These are phyloP conservation scores for Trichoderma orchidacearum DNA, from an alignment of 495 filamentous ascomycete species.

Conservation along the genomic window DNA sequence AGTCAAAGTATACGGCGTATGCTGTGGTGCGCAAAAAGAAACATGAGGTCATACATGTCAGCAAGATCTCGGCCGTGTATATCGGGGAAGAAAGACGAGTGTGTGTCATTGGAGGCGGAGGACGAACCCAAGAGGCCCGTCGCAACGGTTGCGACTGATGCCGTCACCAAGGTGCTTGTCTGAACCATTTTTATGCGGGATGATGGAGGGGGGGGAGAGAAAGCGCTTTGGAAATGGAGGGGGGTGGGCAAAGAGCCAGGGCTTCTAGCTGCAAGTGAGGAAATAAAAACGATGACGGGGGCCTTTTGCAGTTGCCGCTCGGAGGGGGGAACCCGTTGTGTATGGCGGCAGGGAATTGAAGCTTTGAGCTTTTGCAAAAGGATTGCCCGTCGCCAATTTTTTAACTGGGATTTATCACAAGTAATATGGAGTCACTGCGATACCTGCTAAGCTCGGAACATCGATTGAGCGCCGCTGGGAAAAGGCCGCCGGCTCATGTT, in stretches of 20 bases:
- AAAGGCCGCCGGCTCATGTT: neutral
- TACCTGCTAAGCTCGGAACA: constrained; percentile 1
- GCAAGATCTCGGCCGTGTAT: neutral
- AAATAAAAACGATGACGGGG: neutral
- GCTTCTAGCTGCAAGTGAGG: constrained; percentile 3
- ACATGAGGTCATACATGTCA: no score
- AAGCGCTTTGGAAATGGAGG: no score
- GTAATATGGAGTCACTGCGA: neutral
- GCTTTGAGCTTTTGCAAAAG: neutral
- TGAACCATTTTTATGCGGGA: constrained; percentile 39
- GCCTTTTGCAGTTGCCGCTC: neutral
- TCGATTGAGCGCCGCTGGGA: neutral
- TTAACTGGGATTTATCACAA: neutral
- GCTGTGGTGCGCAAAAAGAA: constrained; percentile 17
- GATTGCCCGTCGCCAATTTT: neutral
- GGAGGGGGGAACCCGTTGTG: neutral
- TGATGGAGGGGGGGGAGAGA: no score
- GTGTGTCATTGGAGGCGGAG: constrained; percentile 7
- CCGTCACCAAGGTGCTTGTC: constrained; percentile 59
- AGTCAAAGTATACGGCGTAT: constrained; percentile 89
- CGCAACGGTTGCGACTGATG: constrained; percentile 56
- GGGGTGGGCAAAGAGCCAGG: constrained; percentile 21
- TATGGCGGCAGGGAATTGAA: neutral
- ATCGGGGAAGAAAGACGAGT: constrained; percentile 25
- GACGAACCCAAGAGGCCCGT: constrained; percentile 58